Evolutionary conservation across 1,284 basidiomycete species (phyloP).

Genomic region (Fomitopsis schrenkii): DNA sequence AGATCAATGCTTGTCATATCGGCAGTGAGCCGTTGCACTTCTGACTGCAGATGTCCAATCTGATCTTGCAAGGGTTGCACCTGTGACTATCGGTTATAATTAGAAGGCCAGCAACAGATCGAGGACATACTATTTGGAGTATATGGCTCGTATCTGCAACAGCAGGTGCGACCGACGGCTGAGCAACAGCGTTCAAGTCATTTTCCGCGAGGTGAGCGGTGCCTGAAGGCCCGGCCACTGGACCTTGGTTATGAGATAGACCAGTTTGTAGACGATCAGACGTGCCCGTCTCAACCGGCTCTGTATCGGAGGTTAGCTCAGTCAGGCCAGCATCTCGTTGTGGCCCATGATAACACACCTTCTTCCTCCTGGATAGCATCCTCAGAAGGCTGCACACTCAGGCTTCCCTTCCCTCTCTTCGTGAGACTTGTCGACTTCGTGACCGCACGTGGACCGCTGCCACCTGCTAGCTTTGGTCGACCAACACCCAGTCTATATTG

Average conservation of each 20-base stretch:
- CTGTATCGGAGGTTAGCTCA: neutral
- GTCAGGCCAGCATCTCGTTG: neutral
- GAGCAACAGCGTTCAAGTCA: neutral
- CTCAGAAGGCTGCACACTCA: conserved; percentile 45
- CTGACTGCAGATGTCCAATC: conserved; percentile 33
- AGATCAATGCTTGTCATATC: conserved; percentile 32
- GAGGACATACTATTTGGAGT: neutral
- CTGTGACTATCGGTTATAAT: conserved; percentile 27
- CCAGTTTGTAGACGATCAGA: neutral
- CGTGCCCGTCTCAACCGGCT: neutral
- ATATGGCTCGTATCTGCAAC: neutral
- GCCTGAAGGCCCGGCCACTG: conserved; percentile 26
- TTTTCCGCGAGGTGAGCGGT: conserved; percentile 16
- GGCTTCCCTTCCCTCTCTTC: conserved; percentile 47
- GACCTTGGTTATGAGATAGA: conserved; percentile 5
- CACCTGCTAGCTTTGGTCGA: conserved; percentile 58
- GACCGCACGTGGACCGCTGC: conserved; percentile 55
- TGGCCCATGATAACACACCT: neutral
- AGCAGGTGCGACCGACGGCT: neutral
- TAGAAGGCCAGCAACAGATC: neutral
- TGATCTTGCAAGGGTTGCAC: conserved; percentile 52
- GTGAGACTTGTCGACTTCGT: conserved; percentile 53
- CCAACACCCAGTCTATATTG: conserved; percentile 72
- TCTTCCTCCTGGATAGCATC: conserved; percentile 55
- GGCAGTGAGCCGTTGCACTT: conserved; percentile 24